These are phyloP conservation scores for Talaromyces sp. DNA, from an alignment of 2,329 filamentous ascomycete species.

Conservation along the genomic window DNA sequence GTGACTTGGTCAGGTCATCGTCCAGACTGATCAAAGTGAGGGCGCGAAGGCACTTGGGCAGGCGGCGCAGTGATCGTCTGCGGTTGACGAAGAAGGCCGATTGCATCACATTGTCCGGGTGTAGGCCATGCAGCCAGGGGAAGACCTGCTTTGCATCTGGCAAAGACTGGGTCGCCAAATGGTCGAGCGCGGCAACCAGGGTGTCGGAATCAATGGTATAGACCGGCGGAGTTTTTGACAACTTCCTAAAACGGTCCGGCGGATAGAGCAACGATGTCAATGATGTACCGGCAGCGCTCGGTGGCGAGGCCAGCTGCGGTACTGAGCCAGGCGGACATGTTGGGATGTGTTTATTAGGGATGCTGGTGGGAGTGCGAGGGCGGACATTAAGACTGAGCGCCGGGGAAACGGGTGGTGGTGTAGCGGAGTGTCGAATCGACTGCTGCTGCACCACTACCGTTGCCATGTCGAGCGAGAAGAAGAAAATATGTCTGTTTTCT, in stretches of 20 bases:
- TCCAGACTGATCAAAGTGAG: constrained; percentile 86
- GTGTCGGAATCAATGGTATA: constrained; percentile 68
- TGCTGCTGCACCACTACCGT: constrained; percentile 45
- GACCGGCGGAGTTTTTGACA: constrained; percentile 54
- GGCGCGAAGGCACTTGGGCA: constrained; percentile 71
- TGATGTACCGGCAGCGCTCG: constrained; percentile 50
- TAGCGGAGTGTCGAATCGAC: constrained; percentile 43
- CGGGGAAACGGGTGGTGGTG: constrained; percentile 43
- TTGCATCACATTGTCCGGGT: constrained; percentile 83
- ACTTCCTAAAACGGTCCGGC: constrained; percentile 58
- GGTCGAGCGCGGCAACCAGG: constrained; percentile 68
- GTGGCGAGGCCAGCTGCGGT: constrained; percentile 56
- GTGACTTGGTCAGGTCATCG: constrained; percentile 66
- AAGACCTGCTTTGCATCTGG: constrained; percentile 84
- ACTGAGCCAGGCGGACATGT: constrained; percentile 76
- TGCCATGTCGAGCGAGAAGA: constrained; percentile 30
- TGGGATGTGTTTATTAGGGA: constrained; percentile 90
- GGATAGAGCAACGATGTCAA: constrained; percentile 70
- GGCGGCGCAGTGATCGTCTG: constrained; percentile 63
- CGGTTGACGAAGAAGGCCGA: constrained; percentile 82
- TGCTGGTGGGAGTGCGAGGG: constrained; percentile 52
- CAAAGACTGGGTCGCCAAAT: constrained; percentile 71
- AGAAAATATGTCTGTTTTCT: not conserved
- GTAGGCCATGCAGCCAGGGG: constrained; percentile 91
- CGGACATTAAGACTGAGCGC: constrained; percentile 56